Evolutionary conservation across 1,139 yeast species (phyloP), one percentile per base, ranked within the genome.

Genomic region (Suhomyces maxii): DNA sequence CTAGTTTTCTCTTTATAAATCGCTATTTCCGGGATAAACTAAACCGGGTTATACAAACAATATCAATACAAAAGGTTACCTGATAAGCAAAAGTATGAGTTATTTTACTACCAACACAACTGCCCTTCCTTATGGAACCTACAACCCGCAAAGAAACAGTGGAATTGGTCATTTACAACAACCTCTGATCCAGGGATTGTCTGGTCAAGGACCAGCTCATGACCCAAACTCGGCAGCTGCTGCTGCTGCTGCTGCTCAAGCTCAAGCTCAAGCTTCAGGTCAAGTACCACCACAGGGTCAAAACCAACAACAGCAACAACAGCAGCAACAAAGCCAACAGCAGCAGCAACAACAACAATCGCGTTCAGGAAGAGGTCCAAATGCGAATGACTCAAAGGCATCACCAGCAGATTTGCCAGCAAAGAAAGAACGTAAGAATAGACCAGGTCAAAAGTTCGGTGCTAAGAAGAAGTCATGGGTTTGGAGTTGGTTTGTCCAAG

Each of bases 401-500:
- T 13, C 34, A 12, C 11, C 31, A 11, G 23, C 39, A 25, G 39
- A 12, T 11, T 14, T 13, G 4, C 49, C 50, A n/a, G 26, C 48
- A 26, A 55, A 53, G 45, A 63, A 57, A 44, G 68, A 60, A 40
- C 64, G 76, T 14, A 64, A 61, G 44, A 62, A 52, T 55, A 56
- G 71, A 44, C 67, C 71, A 37, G 64, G 55, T 50, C 56, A 39
- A 53, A 75, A 70, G 52, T 79, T 78, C 51, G 84, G 84, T 11
- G 84, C 84, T 12, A 79, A 77, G 53, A 79, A 79, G 67, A 75
- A 74, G 55, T 77, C 81, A 34, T 80, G 84, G 84, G 84, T 80
- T 6, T 80, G 85, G 85, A 61, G 74, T 31, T 80, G 84, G 84
- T 80, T 80, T 53, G 68, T 68, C 13, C 84, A 80, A 54, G 83